Conservation (phyloP, 352 stramenopile genomes). For the Phytophthora multivora region DNA sequence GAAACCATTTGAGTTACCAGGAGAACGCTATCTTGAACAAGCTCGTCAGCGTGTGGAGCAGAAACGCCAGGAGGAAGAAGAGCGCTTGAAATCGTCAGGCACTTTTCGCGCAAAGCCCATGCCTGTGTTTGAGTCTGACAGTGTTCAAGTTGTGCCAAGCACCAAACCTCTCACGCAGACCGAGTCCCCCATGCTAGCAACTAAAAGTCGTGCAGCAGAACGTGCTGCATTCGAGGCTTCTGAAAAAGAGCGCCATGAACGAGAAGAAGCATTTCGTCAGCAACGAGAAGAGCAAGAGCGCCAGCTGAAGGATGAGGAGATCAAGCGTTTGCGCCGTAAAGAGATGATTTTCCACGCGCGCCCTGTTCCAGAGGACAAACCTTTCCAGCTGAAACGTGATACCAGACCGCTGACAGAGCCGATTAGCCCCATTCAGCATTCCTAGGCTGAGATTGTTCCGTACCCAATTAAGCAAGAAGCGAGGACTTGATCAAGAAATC, state of each 20-base stretch:
- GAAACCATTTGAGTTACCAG: slow-evolving; percentile 63
- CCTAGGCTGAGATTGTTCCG: slow-evolving; percentile 19
- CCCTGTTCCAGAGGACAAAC: slow-evolving; percentile 51
- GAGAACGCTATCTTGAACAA: slow-evolving; percentile 61
- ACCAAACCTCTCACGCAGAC: slow-evolving; percentile 47
- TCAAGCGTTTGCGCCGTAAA: slow-evolving; percentile 71
- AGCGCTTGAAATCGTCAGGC: slow-evolving; percentile 38
- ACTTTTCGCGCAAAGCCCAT: slow-evolving; percentile 75
- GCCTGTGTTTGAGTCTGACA: slow-evolving; percentile 47
- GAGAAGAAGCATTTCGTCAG: slow-evolving; percentile 64
- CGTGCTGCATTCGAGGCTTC: slow-evolving; percentile 70
- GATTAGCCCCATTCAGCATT: slow-evolving; percentile 49
- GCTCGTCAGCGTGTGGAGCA: slow-evolving; percentile 64
- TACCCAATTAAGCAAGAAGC: slow-evolving; percentile 1
- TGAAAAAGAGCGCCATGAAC: slow-evolving; percentile 67
- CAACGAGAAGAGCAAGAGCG: slow-evolving; percentile 55
- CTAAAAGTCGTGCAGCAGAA: slow-evolving; percentile 62
- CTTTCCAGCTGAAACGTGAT: slow-evolving; percentile 57
- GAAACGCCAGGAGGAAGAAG: slow-evolving; percentile 63
- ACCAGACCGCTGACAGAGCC: slow-evolving; percentile 57
- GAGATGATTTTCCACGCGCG: slow-evolving; percentile 78
- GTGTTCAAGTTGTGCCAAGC: slow-evolving; percentile 39
- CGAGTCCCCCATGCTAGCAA: slow-evolving; percentile 64
- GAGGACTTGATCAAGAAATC: not conserved
- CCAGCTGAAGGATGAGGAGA: slow-evolving; percentile 65